Base-by-base conservation (phyloP, 1,139 yeast species). In the Hemisphaericaspora lyxosophila region DNA sequence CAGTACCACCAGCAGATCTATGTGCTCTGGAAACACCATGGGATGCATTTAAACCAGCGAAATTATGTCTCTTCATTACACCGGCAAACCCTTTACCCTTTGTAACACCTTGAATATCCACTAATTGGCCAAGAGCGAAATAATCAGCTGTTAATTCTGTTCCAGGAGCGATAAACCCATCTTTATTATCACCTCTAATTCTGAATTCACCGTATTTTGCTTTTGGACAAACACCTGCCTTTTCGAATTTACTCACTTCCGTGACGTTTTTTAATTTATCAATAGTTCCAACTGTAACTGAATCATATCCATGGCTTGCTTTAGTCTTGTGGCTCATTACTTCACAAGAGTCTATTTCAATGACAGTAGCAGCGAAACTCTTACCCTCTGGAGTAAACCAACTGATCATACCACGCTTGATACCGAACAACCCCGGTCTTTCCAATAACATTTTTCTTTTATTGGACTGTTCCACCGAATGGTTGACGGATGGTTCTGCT, bases 11-110 rank as follows among this genome's bases (percentile, higher is more conserved):
- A 51, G 95, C 96, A 39, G 90, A 83, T 75, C 99, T 84, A 62
- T 92, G 97, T 26, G 95, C 85, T 42, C 78, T 72, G 24, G 98
- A 88, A 31, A 87, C 92, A 85, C 99, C 99, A 63, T 92, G 99
- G 1, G 97, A 75, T 5, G 97, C 97, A 35, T 80, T 78, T 61
- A 87, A 79, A 72, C 98, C 98, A 38, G 70, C 71, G 67, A 92
- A 92, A n/a, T 88, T 86, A 72, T 85, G 85, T 67, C 96, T 81
- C 62, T 92, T 92, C 96, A 92, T 92, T 15, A 92, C 98, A 79
- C 99, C 99, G 15, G 92, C 89, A 61, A 88, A 88, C 12, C 99
- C 99, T 65, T 94, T 92, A 67, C 98, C 99, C 62, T 89, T 92
- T 34, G 94, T 74, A 15, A 76, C 73, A 11, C 90, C 85, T 54